phyloP scores from a whole-genome alignment of 1,139 yeast species.

The Geotrichum candidum region DNA sequence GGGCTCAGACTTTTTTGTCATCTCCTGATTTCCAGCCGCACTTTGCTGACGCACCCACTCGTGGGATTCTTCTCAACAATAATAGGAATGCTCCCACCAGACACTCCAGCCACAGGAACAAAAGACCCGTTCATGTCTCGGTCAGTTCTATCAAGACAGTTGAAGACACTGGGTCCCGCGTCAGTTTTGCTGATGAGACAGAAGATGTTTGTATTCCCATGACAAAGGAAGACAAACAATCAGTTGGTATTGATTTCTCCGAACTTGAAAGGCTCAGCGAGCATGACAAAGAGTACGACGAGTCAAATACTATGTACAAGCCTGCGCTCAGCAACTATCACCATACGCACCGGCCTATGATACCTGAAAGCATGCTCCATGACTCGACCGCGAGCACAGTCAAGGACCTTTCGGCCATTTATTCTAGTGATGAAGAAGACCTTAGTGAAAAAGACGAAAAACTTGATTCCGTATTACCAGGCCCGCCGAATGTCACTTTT shows the following conservation, averaged over 20 bases:
- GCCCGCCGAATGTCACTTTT: background rate
- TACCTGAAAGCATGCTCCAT: conserved; percentile 1
- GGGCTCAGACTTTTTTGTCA: background rate
- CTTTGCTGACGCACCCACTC: conserved; percentile 2
- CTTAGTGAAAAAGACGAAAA: background rate
- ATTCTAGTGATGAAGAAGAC: background rate
- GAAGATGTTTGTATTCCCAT: conserved; percentile 98
- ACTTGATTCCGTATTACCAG: background rate
- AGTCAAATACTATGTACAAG: conserved; percentile 7
- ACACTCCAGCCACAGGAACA: conserved; percentile 17
- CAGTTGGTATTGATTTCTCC: conserved; percentile 34
- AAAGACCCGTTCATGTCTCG: conserved; percentile 24
- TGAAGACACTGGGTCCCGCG: conserved; percentile 27
- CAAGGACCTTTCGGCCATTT: background rate
- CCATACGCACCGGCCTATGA: conserved; percentile 8
- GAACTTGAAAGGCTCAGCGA: conserved; percentile 37
- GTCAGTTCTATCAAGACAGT: conserved; percentile 16
- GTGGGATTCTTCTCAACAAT: conserved; percentile 17
- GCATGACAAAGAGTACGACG: conserved; percentile 19
- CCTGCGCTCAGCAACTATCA: conserved; percentile 6
- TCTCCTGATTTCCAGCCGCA: background rate
- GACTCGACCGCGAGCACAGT: background rate
- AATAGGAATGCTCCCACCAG: background rate
- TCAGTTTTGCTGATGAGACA: conserved; percentile 50
- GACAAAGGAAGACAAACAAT: conserved; percentile 51